These are phyloP conservation scores for Metschnikowia shivogae DNA, from an alignment of 805 yeast species.

Conservation along the genomic window DNA sequence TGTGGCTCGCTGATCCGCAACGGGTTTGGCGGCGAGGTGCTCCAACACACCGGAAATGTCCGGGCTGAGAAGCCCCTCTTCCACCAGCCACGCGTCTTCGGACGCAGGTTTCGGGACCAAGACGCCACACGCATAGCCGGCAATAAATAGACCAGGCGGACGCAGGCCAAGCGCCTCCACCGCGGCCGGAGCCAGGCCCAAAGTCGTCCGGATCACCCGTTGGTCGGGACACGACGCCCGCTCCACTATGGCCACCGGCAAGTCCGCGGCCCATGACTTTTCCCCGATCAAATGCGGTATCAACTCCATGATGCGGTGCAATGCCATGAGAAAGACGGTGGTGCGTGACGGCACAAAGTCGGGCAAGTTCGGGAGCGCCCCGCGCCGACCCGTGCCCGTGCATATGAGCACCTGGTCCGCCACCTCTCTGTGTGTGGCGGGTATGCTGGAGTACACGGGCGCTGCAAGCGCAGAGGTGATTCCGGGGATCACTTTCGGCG, in stretches of 20 bases:
- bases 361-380: conserved; percentile 75
- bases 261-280: conserved; percentile 60
- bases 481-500: conserved; percentile 79
- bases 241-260: conserved; percentile 85
- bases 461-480: conserved; percentile 87
- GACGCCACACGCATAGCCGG: conserved; percentile 74
- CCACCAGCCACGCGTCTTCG: conserved; percentile 40
- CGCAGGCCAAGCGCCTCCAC: conserved; percentile 75
- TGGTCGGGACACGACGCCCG: conserved; percentile 94
- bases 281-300: conserved; percentile 40
- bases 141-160: conserved; percentile 87
- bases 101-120: conserved; percentile 19
- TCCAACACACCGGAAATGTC: conserved; percentile 14
- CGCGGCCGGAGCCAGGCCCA: conserved; percentile 65
- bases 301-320: conserved; percentile 67
- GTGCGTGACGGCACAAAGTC: conserved; percentile 70
- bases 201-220: conserved; percentile 70
- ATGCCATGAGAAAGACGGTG: conserved; percentile 83
- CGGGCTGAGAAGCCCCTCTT: conserved; percentile 36
- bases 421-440: conserved; percentile 88
- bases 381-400: conserved; percentile 92
- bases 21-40: conserved; percentile 7
- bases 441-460: conserved; percentile 74
- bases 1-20: background rate
- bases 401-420: conserved; percentile 91